Evolutionary conservation across 2,329 filamentous ascomycete genomes (phyloP), one percentile per base, ranked within the genome.

Genomic region (Botrytis sinoallii): DNA sequence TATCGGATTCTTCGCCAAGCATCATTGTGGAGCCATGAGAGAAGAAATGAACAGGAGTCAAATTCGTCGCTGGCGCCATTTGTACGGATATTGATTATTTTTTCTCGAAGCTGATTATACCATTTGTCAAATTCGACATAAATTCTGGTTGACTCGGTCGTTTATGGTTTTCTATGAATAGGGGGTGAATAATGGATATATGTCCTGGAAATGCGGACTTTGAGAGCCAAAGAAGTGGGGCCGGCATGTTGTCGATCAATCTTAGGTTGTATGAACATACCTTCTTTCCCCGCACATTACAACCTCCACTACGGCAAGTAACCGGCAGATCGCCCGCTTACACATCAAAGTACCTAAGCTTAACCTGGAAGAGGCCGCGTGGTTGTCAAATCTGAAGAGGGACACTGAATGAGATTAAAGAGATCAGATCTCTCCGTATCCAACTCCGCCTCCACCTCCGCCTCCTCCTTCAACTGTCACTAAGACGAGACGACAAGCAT

Each of bases 1-100:
- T 90, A 3, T 83, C 80, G 22, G 86, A 88, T 77, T 90, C 86
- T 78, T 92, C 90, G 52, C 89, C 90, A 22, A 92, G 82, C 90
- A 92, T 92, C 89, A 91, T 91, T 57, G 90, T 92, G 22, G 89
- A 91, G 79, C 90, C 90, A 85, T 92, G 90, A 4, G 89, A 91
- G 81, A 92, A 92, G 75, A 79, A 79, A 61, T 79, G 78, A 2
- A 79, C 77, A 9, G 77, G 77, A 16, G 77, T 75, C 57, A 57
- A 44, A 32, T 29, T 14, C 61, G 55, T 48, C 29, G 8, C 42
- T 18, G 29, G 14, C 4, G 55, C 42, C 46, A 71, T 63, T n/a
- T 32, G 1, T 38, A 35, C 44, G 18, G 9, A 29, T 5, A 44
- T 29, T 8, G 12, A 12, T 16, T 16, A 1, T 12, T 12, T 20